Conservation (phyloP, 2,329 filamentous ascomycete genomes). For the Clarireedia monteithiana region DNA sequence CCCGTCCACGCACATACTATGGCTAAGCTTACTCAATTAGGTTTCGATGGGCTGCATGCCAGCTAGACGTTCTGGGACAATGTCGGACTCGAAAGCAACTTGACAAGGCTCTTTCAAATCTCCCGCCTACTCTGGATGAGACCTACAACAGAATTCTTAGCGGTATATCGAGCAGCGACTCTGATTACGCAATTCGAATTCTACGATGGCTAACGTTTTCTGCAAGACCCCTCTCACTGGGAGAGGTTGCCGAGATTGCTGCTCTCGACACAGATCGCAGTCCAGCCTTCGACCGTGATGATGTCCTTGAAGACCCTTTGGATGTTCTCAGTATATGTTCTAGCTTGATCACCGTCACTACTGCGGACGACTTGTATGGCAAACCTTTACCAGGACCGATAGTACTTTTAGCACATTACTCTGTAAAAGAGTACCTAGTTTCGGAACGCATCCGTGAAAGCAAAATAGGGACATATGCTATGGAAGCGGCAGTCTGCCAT, state of each 20-base stretch:
- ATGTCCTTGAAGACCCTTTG: conserved; percentile 27
- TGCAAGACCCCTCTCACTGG: conserved; percentile 20
- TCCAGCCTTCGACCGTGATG: conserved; percentile 8
- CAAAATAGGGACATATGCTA: not conserved
- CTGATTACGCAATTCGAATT: conserved; percentile 19
- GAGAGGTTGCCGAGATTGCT: conserved; percentile 15
- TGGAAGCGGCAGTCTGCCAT: not conserved
- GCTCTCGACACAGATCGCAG: conserved; percentile 15
- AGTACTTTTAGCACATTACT: conserved; percentile 25
- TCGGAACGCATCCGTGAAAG: conserved; percentile 16
- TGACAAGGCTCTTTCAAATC: conserved; percentile 3
- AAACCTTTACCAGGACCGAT: too few species aligned
- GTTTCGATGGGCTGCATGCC: conserved; percentile 25
- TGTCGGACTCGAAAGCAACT: conserved; percentile 1
- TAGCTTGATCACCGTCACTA: not conserved
- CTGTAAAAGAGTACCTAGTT: conserved; percentile 27
- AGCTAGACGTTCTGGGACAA: conserved; percentile 17
- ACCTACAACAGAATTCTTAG: conserved; percentile 19
- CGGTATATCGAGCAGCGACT: conserved; percentile 14
- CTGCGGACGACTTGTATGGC: not conserved
- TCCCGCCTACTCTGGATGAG: conserved; percentile 17
- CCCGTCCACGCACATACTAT: too few species aligned
- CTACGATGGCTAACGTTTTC: conserved; percentile 25
- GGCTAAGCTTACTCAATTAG: conserved; percentile 4
- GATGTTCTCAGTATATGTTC: conserved; percentile 16